A percentile compares a stretch with the other conserved stretches of the same genome.
Evolutionary conservation across 2,329 filamentous ascomycete species (phyloP).

Genomic region (Phyllosticta citribraziliensis): DNA sequence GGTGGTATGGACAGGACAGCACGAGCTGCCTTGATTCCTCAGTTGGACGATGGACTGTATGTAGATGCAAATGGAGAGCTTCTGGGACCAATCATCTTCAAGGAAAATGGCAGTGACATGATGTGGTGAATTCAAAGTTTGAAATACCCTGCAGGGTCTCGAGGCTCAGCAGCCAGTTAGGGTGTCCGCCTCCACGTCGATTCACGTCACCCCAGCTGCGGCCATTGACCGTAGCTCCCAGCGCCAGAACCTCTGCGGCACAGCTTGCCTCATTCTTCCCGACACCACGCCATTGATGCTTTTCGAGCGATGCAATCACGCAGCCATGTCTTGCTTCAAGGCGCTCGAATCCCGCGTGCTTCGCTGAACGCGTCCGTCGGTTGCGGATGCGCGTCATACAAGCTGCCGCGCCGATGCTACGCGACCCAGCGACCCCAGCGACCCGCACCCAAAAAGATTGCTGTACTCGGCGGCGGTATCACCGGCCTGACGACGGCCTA

Average conservation of each 20-base stretch:
- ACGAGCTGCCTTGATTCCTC: background rate
- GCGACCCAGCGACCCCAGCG: constrained; percentile 15
- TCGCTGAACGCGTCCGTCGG: background rate
- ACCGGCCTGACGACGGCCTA: constrained; percentile 48
- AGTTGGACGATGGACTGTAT: background rate
- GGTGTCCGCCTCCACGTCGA: background rate
- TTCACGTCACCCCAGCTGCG: background rate
- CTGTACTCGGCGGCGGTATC: constrained; percentile 44
- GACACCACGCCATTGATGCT: constrained; percentile 13
- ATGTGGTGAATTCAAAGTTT: background rate
- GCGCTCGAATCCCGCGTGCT: background rate
- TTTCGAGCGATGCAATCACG: constrained; percentile 28
- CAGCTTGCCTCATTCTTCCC: background rate
- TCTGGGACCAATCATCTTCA: background rate
- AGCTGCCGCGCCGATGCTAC: constrained; percentile 18
- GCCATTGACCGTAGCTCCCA: background rate
- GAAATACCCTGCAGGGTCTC: background rate
- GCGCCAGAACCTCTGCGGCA: background rate
- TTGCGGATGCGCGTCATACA: background rate
- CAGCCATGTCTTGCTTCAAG: constrained; percentile 22
- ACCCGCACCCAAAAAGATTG: constrained; percentile 25
- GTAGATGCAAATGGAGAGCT: background rate
- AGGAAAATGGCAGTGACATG: background rate
- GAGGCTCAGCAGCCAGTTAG: background rate
- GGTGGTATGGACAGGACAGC: constrained; percentile 3